A percentile compares a stretch with the other conserved stretches of the same genome.
phyloP scores from a whole-genome alignment of 2,329 filamentous ascomycete genomes.

The Aspergillus floridensis region DNA sequence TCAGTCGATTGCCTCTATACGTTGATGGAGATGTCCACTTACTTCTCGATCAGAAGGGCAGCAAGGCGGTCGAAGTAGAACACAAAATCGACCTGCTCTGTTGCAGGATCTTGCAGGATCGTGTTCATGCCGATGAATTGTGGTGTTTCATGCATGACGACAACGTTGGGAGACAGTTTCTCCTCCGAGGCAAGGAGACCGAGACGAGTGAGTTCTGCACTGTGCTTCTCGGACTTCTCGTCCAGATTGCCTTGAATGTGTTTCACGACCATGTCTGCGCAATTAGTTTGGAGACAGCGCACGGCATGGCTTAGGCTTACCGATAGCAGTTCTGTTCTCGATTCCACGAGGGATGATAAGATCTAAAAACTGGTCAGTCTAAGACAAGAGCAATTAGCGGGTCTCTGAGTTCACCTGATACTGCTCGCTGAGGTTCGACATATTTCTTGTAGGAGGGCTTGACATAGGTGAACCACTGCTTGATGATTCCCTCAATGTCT shows the following conservation, averaged over 20 bases:
- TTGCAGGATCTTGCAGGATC: constrained; percentile 77
- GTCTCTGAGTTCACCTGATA: constrained; percentile 60
- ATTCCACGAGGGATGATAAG: constrained; percentile 94
- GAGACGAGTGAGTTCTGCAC: constrained; percentile 72
- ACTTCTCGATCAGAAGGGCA: constrained; percentile 75
- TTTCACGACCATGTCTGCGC: constrained; percentile 80
- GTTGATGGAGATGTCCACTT: constrained; percentile 12
- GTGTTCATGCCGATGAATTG: constrained; percentile 89
- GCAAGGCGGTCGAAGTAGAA: constrained; percentile 95
- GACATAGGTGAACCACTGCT: constrained; percentile 95
- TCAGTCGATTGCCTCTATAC: constrained; percentile 1
- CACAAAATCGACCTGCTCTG: constrained; percentile 83
- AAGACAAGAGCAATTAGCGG: too few species aligned
- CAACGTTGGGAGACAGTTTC: constrained; percentile 71
- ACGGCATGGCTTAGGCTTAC: constrained; percentile 20
- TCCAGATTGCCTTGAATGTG: constrained; percentile 85
- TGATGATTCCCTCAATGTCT: constrained; percentile 92
- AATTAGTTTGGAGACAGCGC: constrained; percentile 9
- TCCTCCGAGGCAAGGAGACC: constrained; percentile 65
- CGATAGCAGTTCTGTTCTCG: constrained; percentile 88
- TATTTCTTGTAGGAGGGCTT: constrained; percentile 96
- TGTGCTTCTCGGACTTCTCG: constrained; percentile 81
- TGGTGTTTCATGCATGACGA: constrained; percentile 70
- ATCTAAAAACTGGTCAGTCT: constrained; percentile 50
- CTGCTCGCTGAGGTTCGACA: constrained; percentile 85